Base-by-base conservation (phyloP, 805 yeast genomes). In the Starmerella stigmatis region DNA sequence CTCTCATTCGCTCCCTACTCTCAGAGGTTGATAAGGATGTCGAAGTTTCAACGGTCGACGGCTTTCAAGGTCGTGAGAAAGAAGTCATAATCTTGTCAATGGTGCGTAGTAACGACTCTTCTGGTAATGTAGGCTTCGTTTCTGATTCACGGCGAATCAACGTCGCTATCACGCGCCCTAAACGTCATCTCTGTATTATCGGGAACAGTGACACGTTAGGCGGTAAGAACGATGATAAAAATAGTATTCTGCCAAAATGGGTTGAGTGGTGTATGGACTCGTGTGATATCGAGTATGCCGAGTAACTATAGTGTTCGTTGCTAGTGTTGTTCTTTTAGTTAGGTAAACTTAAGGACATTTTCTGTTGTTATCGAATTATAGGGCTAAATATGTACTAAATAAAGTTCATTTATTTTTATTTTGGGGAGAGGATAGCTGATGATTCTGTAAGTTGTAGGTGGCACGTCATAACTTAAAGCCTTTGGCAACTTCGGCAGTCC, bases 31-130 rank as follows among this genome's bases (percentile, higher is more conserved):
- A 19, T 12, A 10, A 5, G 3, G 58, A 50, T 2, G 65, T 89
- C 5, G 97, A 89, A 58, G 74, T 88, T 0, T 76, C 94, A 4
- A 85, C 96, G 0, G 89, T 89, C 4, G 98, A 89, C 64, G 96
- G 96, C 1, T 92, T 89, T 57, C 98, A 89, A 66, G 98, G 98
- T 1, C 69, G 96, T 50, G 98, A 89, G 59, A 92, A 89, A 61
- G 94, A 88, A 55, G 80, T 78, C 0, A 86, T 89, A 6, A 71
- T 89, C 1, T 64, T 92, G 11, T 73, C 92, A 2, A 62, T 89
- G 44, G 96, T 89, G 2, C 69, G 98, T 51, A 80, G 92, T 31
- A 89, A 89, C 60, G 79, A 73, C 13, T 17, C 15, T 5, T 26
- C 33, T 17, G 56, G 64, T 2, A 83, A 80, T 43, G 79, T 88